These are phyloP conservation scores for Ilyonectria sp. DNA, from an alignment of 2,329 filamentous ascomycete genomes.

Conservation along the genomic window DNA sequence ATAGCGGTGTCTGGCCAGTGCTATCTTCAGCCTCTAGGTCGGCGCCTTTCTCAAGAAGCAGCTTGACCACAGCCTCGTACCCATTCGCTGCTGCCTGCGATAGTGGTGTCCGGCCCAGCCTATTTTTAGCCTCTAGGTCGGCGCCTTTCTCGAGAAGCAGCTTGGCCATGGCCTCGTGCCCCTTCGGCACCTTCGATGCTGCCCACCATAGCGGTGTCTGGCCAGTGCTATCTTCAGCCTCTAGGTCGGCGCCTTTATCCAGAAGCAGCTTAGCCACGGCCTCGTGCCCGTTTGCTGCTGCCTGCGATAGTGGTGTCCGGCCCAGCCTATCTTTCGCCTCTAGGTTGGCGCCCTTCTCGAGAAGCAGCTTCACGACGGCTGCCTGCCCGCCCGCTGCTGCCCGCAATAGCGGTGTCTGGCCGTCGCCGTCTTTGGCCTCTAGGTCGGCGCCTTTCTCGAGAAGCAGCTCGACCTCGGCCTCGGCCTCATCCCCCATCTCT, in stretches of 20 bases:
- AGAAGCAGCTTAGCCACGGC: constrained; percentile 9
- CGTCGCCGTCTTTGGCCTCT: neutral
- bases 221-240: neutral
- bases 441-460: constrained; percentile 2
- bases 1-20: neutral
- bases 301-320: neutral
- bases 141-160: constrained; percentile 24
- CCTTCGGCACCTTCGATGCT: too few species aligned
- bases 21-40: neutral
- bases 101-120: too few species aligned
- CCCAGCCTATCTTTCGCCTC: neutral
- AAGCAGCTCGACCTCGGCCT: neutral
- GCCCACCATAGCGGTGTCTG: neutral
- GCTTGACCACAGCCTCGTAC: neutral
- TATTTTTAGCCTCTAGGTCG: constrained; percentile 8
- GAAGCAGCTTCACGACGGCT: too few species aligned
- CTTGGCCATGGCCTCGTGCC: neutral
- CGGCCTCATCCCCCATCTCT: neutral
- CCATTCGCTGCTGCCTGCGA: neutral
- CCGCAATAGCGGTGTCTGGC: neutral
- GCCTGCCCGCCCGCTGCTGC: too few species aligned
- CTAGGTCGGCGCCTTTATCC: neutral
- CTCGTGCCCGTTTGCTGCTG: constrained; percentile 1
- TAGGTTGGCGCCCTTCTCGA: neutral
- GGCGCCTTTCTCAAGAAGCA: neutral